Base-by-base conservation (phyloP, 176 grass and related monocot species). In the Puccinellia tenuiflora region DNA sequence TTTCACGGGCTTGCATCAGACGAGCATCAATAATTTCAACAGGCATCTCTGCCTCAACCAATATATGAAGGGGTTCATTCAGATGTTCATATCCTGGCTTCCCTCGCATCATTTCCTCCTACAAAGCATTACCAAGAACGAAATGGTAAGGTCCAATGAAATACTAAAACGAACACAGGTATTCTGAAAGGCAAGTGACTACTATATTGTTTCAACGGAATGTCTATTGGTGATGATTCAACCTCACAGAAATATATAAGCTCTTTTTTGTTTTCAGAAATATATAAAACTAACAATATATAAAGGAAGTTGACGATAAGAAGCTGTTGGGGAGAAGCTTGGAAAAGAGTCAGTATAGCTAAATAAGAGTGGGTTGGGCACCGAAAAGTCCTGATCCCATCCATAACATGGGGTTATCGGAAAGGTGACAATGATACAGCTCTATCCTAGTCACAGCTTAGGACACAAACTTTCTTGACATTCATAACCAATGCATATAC, bases 41-140 rank as follows among this genome's bases (percentile, higher is more conserved):
- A 34, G 95, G 92, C 37, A 98, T 86, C 67, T 98, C 88, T 9
- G 95, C 95, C 76, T 98, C 95, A 48, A 98, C 90, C 90, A 95
- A 79, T 86, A 97, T 91, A 78, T 98, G 95, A 34, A 98, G 90
- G 79, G 92, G 95, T 84, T 98, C 92, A 57, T 98, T 98, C 64
- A 95, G 76, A 83, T 98, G 95, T 84, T 98, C 95, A 79, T 98
- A 98, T 21, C 95, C 95, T 55, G 86, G 90, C 84, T 98, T 98
- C 11, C 92, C 90, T 86, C 88, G 82, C 95, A 98, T 95, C 90
- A 98, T 93, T 7, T 98, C 92, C 79, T 95, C 95, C 95, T 98
- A 68, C 48, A 77, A 70, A 73, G 46, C 26, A 68, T 80, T 43
- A 79, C 38, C 14, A 84, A 3, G 28, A 76, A 53, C 68, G 18